Conservation (phyloP, 768 basidiomycete genomes). For the Auriscalpium microsporum region DNA sequence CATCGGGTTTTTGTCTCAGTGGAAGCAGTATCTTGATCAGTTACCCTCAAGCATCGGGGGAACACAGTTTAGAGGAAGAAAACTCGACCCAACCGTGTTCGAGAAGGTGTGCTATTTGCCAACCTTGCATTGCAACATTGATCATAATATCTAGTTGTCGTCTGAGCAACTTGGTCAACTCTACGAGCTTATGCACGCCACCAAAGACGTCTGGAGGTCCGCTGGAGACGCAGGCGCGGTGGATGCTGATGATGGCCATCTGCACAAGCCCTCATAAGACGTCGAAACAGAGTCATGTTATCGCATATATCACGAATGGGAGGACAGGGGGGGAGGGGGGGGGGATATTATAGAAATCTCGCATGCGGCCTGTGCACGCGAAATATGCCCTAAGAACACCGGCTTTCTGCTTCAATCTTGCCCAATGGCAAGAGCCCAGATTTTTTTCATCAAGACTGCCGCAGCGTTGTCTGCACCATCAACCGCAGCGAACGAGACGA, state of each 20-base stretch:
- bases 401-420: conserved; percentile 27
- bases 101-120: conserved; percentile 51
- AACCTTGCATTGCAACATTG: background rate
- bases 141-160: conserved; percentile 54
- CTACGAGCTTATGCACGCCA: conserved; percentile 89
- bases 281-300: no score
- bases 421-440: conserved; percentile 65
- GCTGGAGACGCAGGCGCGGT: conserved; percentile 13
- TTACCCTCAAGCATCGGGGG: conserved; percentile 41
- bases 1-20: conserved; percentile 92
- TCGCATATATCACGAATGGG: no score
- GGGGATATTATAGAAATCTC: no score
- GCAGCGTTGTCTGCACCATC: conserved; percentile 50
- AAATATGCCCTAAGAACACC: no score
- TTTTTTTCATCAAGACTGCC: conserved; percentile 50
- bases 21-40: conserved; percentile 87
- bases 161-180: conserved; percentile 86
- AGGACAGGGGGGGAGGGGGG: no score
- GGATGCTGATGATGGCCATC: background rate
- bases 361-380: no score
- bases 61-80: conserved; percentile 50
- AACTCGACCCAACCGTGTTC: conserved; percentile 58
- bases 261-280: no score
- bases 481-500: conserved; percentile 60
- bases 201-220: conserved; percentile 82